These are phyloP conservation scores for Penicillium silybi DNA, from an alignment of 495 filamentous ascomycete species.

Conservation along the genomic window DNA sequence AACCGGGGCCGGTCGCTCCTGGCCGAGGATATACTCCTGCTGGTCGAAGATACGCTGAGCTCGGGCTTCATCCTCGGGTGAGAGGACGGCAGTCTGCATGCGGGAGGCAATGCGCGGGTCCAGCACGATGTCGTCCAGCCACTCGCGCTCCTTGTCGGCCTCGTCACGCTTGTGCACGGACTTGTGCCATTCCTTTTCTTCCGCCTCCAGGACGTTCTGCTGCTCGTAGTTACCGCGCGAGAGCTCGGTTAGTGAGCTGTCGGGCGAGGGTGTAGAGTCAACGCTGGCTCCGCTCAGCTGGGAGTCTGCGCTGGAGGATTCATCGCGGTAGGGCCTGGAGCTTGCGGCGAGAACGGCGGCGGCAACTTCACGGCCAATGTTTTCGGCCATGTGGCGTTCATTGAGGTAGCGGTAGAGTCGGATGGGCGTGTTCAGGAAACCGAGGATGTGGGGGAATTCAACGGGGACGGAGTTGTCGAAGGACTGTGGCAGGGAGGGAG, in stretches of 20 bases:
- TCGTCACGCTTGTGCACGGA: constrained; percentile 62
- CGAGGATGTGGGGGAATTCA: constrained; percentile 82
- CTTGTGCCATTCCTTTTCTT: constrained; percentile 89
- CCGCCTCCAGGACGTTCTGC: constrained; percentile 61
- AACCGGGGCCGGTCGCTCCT: constrained; percentile 36
- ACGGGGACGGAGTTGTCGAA: constrained; percentile 67
- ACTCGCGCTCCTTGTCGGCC: constrained; percentile 58
- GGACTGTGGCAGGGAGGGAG: constrained; percentile 56
- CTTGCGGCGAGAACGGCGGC: constrained; percentile 70
- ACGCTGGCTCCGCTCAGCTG: constrained; percentile 21
- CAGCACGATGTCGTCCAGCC: constrained; percentile 71
- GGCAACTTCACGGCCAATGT: constrained; percentile 84
- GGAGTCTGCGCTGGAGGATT: constrained; percentile 23
- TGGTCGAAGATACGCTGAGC: constrained; percentile 57
- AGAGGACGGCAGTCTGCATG: constrained; percentile 71
- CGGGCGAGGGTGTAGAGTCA: constrained; percentile 28
- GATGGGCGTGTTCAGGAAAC: constrained; percentile 86
- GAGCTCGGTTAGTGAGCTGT: constrained; percentile 15
- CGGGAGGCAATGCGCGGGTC: constrained; percentile 73
- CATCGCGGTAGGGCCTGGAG: constrained; percentile 43
- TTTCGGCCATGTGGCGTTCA: constrained; percentile 78
- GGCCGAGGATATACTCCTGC: constrained; percentile 63
- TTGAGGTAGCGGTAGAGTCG: constrained; percentile 86
- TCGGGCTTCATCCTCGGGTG: constrained; percentile 62
- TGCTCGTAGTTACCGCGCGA: constrained; percentile 54